Evolutionary conservation across 805 yeast species (phyloP), one percentile per base, ranked within the genome.

Genomic region (Wickerhamomyces strasburgensis): DNA sequence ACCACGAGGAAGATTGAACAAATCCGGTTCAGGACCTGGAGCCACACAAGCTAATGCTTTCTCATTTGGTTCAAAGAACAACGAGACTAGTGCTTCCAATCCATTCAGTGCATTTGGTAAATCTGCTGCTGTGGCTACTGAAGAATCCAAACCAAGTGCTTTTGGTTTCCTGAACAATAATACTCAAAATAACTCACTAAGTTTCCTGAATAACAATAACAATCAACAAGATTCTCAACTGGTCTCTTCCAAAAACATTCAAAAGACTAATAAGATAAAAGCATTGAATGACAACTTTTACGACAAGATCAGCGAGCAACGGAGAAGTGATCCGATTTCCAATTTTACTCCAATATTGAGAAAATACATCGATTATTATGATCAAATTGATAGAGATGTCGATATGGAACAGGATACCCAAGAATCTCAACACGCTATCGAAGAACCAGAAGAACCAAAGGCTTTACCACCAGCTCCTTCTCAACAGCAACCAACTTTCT

Each of bases 271-370:
- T 13, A 76, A 76, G 51, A 51, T 79, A 27, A 75, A 71, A 48
- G 89, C 94, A 1, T 64, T 85, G 52, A 84, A 84, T 54, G 68
- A 70, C 8, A 75, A 69, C 37, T 79, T 85, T 47, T 58, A 69
- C 21, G 66, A 66, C 13, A 66, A 78, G 21, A 54, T 85, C 23
- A 61, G 61, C 28, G 56, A 62, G 18, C 58, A 69, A 9, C 56
- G 72, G 19, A 40, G 46, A 1, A 56, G 62, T 5, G 72, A 73
- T 43, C 70, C 80, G 2, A 61, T 73, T 10, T 76, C 75, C 2
- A 74, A 81, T 48, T 71, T 83, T 46, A 61, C 73, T 0, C 67
- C 76, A 13, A 61, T 78, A 11, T 66, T 78, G 13, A 59, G 61
- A n/a, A 81, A 79, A 54, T 85, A 85, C 54, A 62, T 65, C 19